phyloP scores from a whole-genome alignment of 176 grass and related monocot genomes.

The Eleusine indica region DNA sequence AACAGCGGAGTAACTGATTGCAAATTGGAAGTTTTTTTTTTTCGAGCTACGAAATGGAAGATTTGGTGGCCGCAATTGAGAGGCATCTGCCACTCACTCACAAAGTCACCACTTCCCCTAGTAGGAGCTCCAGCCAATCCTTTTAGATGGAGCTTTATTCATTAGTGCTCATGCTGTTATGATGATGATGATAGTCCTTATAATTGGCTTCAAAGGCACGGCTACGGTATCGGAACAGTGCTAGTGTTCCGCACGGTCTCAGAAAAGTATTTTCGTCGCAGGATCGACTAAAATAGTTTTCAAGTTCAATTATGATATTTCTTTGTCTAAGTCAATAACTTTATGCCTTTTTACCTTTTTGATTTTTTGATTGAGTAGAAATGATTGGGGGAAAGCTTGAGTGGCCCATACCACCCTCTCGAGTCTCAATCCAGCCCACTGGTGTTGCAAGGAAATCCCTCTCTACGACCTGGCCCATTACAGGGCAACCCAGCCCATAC shows the following conservation, averaged over 20 bases:
- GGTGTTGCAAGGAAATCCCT: background rate
- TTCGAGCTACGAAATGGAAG: constrained; percentile 25
- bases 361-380: too few species aligned
- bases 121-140: background rate
- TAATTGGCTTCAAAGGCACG: constrained; percentile 68
- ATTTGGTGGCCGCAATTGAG: constrained; percentile 36
- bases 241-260: background rate
- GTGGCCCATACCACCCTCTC: background rate
- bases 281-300: background rate
- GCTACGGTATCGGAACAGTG: background rate
- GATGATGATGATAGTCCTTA: constrained; percentile 29
- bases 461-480: background rate
- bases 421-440: background rate
- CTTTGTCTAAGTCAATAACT: background rate
- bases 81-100: background rate
- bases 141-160: background rate
- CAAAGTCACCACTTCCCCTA: background rate
- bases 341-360: background rate
- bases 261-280: constrained; percentile 15
- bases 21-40: constrained; percentile 42
- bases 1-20: background rate
- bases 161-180: background rate
- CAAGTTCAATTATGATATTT: background rate
- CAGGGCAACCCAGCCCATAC: background rate
- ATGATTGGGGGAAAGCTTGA: background rate